phyloP scores from a whole-genome alignment of 768 basidiomycete species.

The Xanthoconium purpureum region DNA sequence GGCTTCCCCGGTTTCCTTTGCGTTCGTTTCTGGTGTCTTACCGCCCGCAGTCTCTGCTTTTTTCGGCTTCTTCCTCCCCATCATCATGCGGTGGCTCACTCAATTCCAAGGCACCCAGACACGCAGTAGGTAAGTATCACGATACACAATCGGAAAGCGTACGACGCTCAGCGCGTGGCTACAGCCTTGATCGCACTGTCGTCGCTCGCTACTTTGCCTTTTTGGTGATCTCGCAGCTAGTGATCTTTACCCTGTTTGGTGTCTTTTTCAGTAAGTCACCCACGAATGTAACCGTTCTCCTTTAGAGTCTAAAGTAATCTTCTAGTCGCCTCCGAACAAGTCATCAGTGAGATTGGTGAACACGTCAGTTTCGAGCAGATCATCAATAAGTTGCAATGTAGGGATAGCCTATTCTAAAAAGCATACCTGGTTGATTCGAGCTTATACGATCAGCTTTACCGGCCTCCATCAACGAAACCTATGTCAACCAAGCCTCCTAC shows the following conservation, averaged over 20 bases:
- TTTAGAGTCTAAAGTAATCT: background rate
- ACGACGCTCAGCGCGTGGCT: constrained; percentile 22
- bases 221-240: constrained; percentile 87
- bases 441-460: constrained; percentile 61
- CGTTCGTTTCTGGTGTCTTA: constrained; percentile 86
- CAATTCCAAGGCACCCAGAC: constrained; percentile 59
- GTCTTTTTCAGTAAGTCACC: constrained; percentile 75
- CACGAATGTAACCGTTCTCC: background rate
- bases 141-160: background rate
- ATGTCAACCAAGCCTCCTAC: constrained; percentile 87
- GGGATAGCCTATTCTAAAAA: background rate
- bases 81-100: constrained; percentile 82
- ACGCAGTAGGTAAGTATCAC: constrained; percentile 27
- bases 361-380: constrained; percentile 46
- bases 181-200: constrained; percentile 83
- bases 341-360: constrained; percentile 47
- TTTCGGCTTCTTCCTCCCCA: constrained; percentile 88
- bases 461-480: constrained; percentile 74
- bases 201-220: constrained; percentile 92
- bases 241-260: constrained; percentile 92
- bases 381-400: constrained; percentile 44
- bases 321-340: constrained; percentile 35
- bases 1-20: constrained; percentile 64
- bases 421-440: background rate
- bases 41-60: constrained; percentile 85